Conservation (phyloP, 345 rosid genomes). For the Linum lewisii region DNA sequence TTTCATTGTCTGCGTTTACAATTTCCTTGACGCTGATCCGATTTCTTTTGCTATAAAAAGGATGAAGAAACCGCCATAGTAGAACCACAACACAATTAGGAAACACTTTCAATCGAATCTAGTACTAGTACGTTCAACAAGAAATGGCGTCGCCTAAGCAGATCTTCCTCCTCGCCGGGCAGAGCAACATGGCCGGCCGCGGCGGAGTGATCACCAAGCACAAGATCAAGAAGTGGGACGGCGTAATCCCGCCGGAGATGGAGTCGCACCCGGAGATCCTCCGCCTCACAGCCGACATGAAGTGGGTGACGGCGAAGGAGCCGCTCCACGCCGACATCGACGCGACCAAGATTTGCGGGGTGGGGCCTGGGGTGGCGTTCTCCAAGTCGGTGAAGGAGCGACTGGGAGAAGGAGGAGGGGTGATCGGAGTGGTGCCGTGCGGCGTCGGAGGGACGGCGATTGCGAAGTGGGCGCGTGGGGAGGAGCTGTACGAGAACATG, state of each 20-base stretch:
- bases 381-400: constrained; percentile 41
- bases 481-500: constrained; percentile 55
- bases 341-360: constrained; percentile 53
- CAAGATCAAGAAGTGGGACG: constrained; percentile 52
- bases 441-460: constrained; percentile 92
- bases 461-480: constrained; percentile 71
- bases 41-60: no score
- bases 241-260: constrained; percentile 55
- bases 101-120: background rate
- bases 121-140: background rate
- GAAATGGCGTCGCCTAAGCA: constrained; percentile 17
- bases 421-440: constrained; percentile 63
- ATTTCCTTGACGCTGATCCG: no score
- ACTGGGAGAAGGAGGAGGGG: background rate
- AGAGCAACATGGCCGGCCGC: constrained; percentile 93
- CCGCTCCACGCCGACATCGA: constrained; percentile 84
- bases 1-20: no score
- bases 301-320: constrained; percentile 58
- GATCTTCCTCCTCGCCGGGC: constrained; percentile 78
- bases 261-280: constrained; percentile 38
- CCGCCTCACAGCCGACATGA: constrained; percentile 53
- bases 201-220: constrained; percentile 53
- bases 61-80: no score
- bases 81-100: no score
- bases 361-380: constrained; percentile 89